Evolutionary conservation across 192 early-diverging fungal species (phyloP).

Genomic region (Backusella morwellensis): DNA sequence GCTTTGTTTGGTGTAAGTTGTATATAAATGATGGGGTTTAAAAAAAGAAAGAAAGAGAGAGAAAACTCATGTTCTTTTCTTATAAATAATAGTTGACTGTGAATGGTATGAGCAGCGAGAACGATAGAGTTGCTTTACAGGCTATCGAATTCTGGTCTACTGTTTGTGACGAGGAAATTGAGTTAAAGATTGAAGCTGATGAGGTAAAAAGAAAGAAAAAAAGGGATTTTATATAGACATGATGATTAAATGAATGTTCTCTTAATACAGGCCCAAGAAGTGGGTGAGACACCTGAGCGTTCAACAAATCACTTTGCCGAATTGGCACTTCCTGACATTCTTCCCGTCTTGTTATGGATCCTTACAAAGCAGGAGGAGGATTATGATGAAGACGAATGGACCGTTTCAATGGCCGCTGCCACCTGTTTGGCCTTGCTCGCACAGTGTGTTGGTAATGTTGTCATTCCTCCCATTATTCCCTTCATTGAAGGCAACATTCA

Average conservation of each 20-base stretch:
- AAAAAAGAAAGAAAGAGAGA: neutral
- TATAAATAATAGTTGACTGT: constrained; percentile 67
- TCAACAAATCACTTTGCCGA: constrained; percentile 76
- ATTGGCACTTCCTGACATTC: constrained; percentile 73
- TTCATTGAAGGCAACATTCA: constrained; percentile 89
- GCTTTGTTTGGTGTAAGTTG: constrained; percentile 83
- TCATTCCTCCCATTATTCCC: constrained; percentile 82
- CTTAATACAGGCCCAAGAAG: constrained; percentile 38
- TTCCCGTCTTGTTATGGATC: constrained; percentile 81
- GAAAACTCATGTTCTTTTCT: neutral
- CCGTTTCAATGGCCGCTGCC: constrained; percentile 95
- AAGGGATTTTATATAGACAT: neutral
- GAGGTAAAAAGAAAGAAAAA: constrained; percentile 42
- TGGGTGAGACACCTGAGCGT: constrained; percentile 46
- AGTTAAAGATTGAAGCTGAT: constrained; percentile 58
- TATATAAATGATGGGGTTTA: neutral
- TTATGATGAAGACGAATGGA: constrained; percentile 99
- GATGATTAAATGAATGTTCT: neutral
- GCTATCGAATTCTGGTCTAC: constrained; percentile 99
- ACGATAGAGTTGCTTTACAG: constrained; percentile 89
- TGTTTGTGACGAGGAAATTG: constrained; percentile 93
- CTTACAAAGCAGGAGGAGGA: constrained; percentile 98
- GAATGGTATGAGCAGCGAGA: constrained; percentile 86
- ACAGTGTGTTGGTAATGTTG: constrained; percentile 73
- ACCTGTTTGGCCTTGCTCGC: constrained; percentile 92